Evolutionary conservation across 1,139 yeast genomes (phyloP).

Genomic region (Suzukiozyma palmioleophila): DNA sequence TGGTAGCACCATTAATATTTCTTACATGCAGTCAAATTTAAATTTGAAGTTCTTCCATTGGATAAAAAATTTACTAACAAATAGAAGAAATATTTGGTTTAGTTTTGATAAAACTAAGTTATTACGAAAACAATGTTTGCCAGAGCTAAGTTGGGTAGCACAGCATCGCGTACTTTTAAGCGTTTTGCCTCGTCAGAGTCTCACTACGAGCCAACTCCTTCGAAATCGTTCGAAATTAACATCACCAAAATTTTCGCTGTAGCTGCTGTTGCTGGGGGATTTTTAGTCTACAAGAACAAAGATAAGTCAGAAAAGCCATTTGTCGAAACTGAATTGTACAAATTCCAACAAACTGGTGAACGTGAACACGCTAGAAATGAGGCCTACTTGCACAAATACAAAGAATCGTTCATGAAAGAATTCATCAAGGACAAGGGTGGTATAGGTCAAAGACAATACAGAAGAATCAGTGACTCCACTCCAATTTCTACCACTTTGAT

Average conservation of each 20-base stretch:
- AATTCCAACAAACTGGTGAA: constrained; percentile 29
- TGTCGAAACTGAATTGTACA: constrained; percentile 35
- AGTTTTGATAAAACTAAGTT: background rate
- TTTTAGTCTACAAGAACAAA: constrained; percentile 36
- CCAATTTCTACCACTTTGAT: constrained; percentile 32
- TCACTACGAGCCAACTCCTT: constrained; percentile 22
- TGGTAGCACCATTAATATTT: background rate
- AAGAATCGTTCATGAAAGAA: constrained; percentile 39
- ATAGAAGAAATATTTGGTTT: background rate
- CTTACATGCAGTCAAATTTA: background rate
- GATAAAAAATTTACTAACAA: background rate
- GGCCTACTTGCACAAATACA: constrained; percentile 35
- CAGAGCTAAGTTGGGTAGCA: constrained; percentile 6
- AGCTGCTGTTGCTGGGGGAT: constrained; percentile 37
- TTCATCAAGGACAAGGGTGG: constrained; percentile 47
- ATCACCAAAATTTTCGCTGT: constrained; percentile 39
- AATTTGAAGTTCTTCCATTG: background rate
- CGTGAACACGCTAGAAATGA: constrained; percentile 36
- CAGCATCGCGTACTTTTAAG: constrained; percentile 14
- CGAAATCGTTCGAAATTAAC: constrained; percentile 36
- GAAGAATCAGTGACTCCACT: constrained; percentile 28
- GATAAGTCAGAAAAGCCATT: constrained; percentile 36
- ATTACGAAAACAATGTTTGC: constrained; percentile 7
- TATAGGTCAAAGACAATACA: constrained; percentile 40
- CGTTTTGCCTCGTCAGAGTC: constrained; percentile 32